Conservation (phyloP, 176 grass and related monocot species). For the Paspalum vaginatum region DNA sequence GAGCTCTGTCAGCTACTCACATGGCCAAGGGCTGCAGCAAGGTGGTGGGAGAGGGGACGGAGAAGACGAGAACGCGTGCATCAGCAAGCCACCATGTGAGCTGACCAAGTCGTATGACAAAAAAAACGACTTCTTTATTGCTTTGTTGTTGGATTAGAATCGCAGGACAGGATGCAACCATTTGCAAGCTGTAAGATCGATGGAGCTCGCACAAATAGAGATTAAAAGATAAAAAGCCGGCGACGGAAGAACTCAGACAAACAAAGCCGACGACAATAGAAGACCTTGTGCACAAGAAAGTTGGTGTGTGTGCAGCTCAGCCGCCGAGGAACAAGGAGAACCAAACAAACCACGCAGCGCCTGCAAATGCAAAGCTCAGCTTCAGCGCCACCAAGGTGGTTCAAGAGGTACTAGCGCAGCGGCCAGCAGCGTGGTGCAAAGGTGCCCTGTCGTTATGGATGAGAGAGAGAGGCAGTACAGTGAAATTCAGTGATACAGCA, state of each 20-base stretch:
- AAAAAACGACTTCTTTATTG: conserved; percentile 33
- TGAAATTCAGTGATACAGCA: conserved; percentile 27
- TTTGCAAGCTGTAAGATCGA: conserved; percentile 30
- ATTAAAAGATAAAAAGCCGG: neutral
- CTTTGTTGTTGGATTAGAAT: conserved; percentile 9
- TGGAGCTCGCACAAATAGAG: neutral
- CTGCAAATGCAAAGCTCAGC: conserved; percentile 6
- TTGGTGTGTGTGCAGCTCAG: neutral
- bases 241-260: neutral
- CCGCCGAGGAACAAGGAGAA: neutral
- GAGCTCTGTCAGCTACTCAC: conserved; percentile 38
- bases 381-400: conserved; percentile 21
- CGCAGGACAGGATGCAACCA: conserved; percentile 11
- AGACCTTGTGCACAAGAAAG: conserved; percentile 31
- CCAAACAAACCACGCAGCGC: neutral
- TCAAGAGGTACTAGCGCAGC: neutral
- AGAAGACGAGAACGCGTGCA: conserved; percentile 33
- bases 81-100: conserved; percentile 45
- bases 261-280: neutral
- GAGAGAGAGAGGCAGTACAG: conserved; percentile 31
- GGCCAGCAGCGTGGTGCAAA: conserved; percentile 13
- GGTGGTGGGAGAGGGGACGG: conserved; percentile 22
- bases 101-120: conserved; percentile 15
- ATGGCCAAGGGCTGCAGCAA: conserved; percentile 40
- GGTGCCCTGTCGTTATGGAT: conserved; percentile 40